phyloP scores from a whole-genome alignment of 495 filamentous ascomycete species.

The Podospora anserina region DNA sequence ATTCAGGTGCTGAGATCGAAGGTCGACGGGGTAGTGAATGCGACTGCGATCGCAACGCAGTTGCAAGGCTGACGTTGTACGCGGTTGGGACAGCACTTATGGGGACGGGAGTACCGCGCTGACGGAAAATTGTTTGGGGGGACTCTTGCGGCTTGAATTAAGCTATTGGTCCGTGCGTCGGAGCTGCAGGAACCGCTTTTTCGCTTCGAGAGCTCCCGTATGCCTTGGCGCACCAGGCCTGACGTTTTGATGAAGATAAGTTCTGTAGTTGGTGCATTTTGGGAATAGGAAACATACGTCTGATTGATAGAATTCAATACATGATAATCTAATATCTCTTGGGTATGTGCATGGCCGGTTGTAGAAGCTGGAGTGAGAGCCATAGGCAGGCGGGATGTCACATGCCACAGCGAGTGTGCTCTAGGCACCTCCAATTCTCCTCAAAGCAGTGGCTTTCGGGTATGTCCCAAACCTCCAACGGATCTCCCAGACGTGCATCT shows the following conservation, averaged over 20 bases:
- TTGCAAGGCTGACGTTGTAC: not conserved
- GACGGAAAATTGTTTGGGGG: not conserved
- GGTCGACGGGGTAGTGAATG: not conserved
- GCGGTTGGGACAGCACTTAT: not conserved
- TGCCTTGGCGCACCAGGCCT: not conserved
- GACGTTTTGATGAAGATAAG: not conserved
- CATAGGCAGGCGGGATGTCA: not conserved
- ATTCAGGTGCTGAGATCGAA: not conserved
- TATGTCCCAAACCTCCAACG: not conserved
- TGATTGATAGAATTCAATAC: no score
- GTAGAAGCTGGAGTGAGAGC: no score
- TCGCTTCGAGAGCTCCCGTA: not conserved
- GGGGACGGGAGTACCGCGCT: not conserved
- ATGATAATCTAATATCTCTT: no score
- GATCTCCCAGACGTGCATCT: not conserved
- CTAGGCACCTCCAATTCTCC: not conserved
- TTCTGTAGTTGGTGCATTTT: not conserved
- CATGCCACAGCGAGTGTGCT: not conserved
- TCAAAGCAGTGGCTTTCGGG: not conserved
- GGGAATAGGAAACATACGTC: not conserved
- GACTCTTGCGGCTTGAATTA: conserved; percentile 11
- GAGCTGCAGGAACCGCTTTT: conserved; percentile 11
- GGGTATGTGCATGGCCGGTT: no score
- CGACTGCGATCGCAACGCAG: not conserved
- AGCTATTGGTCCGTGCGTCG: conserved; percentile 22